Evolutionary conservation across 2,329 filamentous ascomycete genomes (phyloP), one percentile per base, ranked within the genome.

Genomic region (Mariannaea sp.): DNA sequence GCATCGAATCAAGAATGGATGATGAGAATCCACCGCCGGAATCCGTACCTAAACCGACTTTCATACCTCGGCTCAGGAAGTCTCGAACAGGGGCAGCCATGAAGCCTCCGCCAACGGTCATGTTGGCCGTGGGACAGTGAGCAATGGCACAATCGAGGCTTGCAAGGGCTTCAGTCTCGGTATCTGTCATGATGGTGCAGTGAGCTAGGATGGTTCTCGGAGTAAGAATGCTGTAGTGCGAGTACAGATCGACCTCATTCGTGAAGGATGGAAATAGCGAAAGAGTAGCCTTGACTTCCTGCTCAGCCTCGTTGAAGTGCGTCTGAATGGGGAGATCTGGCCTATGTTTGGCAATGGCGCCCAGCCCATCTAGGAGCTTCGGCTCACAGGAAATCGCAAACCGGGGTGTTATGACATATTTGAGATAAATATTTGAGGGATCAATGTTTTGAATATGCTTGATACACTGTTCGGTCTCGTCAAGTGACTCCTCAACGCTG

Each of bases 31-130:
- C 84, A 24, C 83, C 85, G 2, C 84, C 83, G 36, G 79, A 82
- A 57, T 88, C 85, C 0, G 85, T 88, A 0, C 85, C 85, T 0
- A 88, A 69, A 0, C 85, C 85, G n/a, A 88, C 83, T 54, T 86
- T 85, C 64, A 88, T 80, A 1, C 78, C 83, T 2, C 74, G 71
- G 1, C 73, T 67, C 5, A 88, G 70, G 47, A 86, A 85, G 19
- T 82, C 77, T 1, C 82, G 75, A 6, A 88, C 72, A 0, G 80
- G 82, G 0, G 83, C 83, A 1, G 79, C 79, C 83, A 85, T 84
- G 70, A 83, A 85, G 16, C 81, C 85, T 13, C 79, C 81, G 2
- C 81, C 80, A 0, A 83, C 77, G 0, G 82, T 85, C 71, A 85
- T 86, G 66, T 87, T 88, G 8, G 83, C 76, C 1, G 84, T 78